Conservation (phyloP, 176 grass and related monocot species). For the Oryza nivara region DNA sequence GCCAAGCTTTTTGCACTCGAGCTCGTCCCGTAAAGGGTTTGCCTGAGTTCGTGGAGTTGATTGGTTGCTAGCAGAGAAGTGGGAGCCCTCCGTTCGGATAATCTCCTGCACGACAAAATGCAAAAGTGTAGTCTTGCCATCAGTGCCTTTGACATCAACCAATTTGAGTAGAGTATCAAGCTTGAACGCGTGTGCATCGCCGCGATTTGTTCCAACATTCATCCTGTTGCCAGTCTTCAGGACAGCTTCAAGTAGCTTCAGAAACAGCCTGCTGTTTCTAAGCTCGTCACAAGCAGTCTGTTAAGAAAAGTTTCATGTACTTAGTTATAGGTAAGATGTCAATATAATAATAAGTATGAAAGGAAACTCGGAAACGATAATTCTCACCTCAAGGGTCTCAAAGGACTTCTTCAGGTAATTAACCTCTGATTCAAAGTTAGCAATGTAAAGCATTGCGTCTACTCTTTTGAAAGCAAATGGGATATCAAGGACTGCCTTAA, state of each 20-base stretch:
- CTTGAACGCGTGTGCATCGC: slow-evolving; percentile 92
- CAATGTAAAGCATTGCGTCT: slow-evolving; percentile 97
- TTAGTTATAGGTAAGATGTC: neutral
- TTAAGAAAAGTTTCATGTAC: neutral
- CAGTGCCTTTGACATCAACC: slow-evolving; percentile 92
- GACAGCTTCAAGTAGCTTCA: slow-evolving; percentile 99
- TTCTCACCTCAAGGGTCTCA: slow-evolving; percentile 92
- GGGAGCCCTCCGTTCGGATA: slow-evolving; percentile 71
- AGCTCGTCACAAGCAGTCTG: slow-evolving; percentile 96
- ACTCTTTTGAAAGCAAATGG: slow-evolving; percentile 98
- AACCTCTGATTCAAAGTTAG: slow-evolving; percentile 92
- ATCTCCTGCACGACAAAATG: slow-evolving; percentile 98
- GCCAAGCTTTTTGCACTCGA: slow-evolving; percentile 80
- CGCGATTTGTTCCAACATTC: slow-evolving; percentile 98
- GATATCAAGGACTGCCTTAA: slow-evolving; percentile 91
- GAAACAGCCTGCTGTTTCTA: slow-evolving; percentile 80
- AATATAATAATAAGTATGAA: neutral
- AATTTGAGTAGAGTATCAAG: slow-evolving; percentile 94
- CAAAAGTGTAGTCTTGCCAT: slow-evolving; percentile 93
- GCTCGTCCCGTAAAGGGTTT: slow-evolving; percentile 67
- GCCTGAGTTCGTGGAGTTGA: slow-evolving; percentile 54
- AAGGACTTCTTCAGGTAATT: slow-evolving; percentile 96
- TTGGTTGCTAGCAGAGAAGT: slow-evolving; percentile 47
- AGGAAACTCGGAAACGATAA: neutral
- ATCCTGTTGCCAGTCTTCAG: slow-evolving; percentile 98